phyloP scores from a whole-genome alignment of 306 rosid species.

The Vigna trinervia region DNA sequence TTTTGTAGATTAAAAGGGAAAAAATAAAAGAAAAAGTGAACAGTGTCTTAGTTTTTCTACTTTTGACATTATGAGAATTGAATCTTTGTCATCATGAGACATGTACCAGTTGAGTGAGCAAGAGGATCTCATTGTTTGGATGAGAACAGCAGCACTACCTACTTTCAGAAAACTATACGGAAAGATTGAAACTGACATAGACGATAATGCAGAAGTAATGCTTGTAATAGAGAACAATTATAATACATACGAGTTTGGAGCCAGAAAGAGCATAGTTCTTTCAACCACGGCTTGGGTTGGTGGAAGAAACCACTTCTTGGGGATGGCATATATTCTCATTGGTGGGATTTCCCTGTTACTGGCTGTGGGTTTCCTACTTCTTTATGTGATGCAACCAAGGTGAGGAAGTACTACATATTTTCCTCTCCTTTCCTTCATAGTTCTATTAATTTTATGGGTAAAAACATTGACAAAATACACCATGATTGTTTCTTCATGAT shows the following conservation, averaged over 20 bases:
- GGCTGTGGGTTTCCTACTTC: conserved; percentile 71
- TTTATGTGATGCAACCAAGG: conserved; percentile 79
- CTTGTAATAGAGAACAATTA: conserved; percentile 78
- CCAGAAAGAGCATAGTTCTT: conserved; percentile 76
- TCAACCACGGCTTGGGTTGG: conserved; percentile 96
- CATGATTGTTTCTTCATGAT: no score
- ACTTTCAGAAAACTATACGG: conserved; percentile 88
- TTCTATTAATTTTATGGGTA: conserved; percentile 7
- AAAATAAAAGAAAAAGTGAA: no score
- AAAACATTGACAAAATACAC: neutral
- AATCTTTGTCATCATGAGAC: conserved; percentile 44
- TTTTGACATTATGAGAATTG: neutral
- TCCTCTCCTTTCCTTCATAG: conserved; percentile 28
- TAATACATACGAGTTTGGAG: conserved; percentile 79
- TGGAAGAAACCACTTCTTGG: conserved; percentile 79
- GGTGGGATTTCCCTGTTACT: conserved; percentile 69
- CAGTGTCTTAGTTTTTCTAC: neutral
- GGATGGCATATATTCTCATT: conserved; percentile 66
- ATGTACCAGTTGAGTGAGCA: conserved; percentile 79
- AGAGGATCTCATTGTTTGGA: conserved; percentile 96
- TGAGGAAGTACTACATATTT: conserved; percentile 44
- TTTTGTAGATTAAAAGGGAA: no score
- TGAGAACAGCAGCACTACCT: conserved; percentile 87
- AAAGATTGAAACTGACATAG: conserved; percentile 73
- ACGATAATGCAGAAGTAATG: conserved; percentile 61